Conservation (phyloP, 805 yeast genomes). For the Metschnikowia corniflorae region DNA sequence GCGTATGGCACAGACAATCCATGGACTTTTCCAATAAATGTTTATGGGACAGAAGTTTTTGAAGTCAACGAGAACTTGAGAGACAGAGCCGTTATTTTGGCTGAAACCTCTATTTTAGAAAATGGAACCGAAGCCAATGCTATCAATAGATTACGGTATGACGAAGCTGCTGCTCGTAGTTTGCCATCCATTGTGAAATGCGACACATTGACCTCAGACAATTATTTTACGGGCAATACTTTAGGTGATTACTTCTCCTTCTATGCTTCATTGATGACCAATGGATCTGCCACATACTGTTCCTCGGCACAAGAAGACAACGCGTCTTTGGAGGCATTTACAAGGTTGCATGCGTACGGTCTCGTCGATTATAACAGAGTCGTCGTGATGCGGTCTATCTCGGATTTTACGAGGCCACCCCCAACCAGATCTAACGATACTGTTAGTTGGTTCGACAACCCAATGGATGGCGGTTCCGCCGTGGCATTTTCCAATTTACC, state of each 20-base stretch:
- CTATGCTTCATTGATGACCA: constrained; percentile 49
- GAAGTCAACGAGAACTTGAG: constrained; percentile 58
- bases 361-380: constrained; percentile 56
- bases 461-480: constrained; percentile 48
- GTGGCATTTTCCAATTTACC: constrained; percentile 51
- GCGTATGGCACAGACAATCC: constrained; percentile 51
- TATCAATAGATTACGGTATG: constrained; percentile 46
- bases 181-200: constrained; percentile 49
- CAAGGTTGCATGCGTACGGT: constrained; percentile 52
- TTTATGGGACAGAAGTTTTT: constrained; percentile 64
- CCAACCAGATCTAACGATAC: constrained; percentile 41
- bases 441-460: constrained; percentile 47
- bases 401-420: constrained; percentile 57
- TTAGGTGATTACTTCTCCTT: constrained; percentile 49
- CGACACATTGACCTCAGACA: constrained; percentile 60
- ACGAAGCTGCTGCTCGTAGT: constrained; percentile 46
- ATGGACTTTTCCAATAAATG: constrained; percentile 47
- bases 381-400: constrained; percentile 57
- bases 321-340: constrained; percentile 57
- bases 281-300: constrained; percentile 58
- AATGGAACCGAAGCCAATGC: constrained; percentile 46
- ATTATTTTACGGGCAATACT: constrained; percentile 53
- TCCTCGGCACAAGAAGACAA: constrained; percentile 66
- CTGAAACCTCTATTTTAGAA: constrained; percentile 39
- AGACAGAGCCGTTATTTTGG: constrained; percentile 54